Evolutionary conservation across 2,329 filamentous ascomycete genomes (phyloP), one percentile per base, ranked within the genome.

Genomic region (Trichoderma atrobrunneum): DNA sequence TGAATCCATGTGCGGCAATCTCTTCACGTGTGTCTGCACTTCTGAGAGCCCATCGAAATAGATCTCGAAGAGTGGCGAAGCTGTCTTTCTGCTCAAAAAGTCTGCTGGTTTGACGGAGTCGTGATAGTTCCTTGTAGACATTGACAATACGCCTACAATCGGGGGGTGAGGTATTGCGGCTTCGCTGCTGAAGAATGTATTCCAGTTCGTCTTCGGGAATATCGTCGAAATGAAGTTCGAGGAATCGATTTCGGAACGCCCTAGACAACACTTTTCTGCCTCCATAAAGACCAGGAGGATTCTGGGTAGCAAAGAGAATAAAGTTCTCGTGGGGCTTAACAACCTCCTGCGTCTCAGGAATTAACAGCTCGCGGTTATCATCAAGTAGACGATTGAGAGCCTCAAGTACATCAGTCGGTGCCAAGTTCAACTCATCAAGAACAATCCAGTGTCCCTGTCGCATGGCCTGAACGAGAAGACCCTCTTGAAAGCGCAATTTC

Each of bases 301-400:
- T 99, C 79, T 99, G 96, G 0, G 96, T 99, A 2, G 96, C 96
- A 78, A 99, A 99, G 0, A 99, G 88, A 89, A 98, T 97, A 80
- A 99, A 99, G 76, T 97, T 95, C 34, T 94, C 90, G 75, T 99
- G 95, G 0, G 96, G 97, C 36, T 91, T 91, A 54, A 99, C 92
- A 43, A 97, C 86, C 80, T 99, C 95, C 81, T 99, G 96, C 0
- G 96, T 98, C 80, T 99, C 96, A 0, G 97, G 95, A 39, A 99
- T 95, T 28, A 99, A 87, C 5, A 99, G 88, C 81, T 99, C 96
- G 73, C 96, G 88, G 77, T 99, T 99, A 78, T 99, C 96, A 77
- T 99, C 96, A 1, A 99, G 85, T 0, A 99, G 87, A 77, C 96
- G 91, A 81, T 99, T 99, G 51, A 99, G 85, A 0, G 96, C 96